Conservation (phyloP, 345 rosid species). For the Aurinia saxatilis region DNA sequence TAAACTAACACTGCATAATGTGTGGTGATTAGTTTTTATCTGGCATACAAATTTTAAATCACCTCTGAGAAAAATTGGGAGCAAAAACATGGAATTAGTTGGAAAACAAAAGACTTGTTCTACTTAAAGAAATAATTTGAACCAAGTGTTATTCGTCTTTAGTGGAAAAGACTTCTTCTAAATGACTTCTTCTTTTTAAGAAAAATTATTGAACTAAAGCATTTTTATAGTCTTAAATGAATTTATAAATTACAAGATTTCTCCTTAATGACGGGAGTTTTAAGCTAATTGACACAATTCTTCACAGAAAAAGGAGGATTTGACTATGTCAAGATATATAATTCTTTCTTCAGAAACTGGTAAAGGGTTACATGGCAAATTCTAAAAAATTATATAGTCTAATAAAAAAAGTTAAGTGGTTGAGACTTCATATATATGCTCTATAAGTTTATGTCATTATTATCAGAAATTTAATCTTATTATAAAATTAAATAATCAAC, state of each 20-base stretch:
- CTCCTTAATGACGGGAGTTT: slow-evolving; percentile 15
- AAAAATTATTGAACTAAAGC: background rate
- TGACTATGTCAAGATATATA: slow-evolving; percentile 17
- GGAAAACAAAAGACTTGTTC: background rate
- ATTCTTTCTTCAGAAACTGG: too few relatives aligned
- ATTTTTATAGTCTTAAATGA: background rate
- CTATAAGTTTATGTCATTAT: too few relatives aligned
- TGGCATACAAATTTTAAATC: background rate
- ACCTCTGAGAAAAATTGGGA: background rate
- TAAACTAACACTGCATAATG: background rate
- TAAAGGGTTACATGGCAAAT: too few relatives aligned
- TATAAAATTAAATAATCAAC: too few relatives aligned
- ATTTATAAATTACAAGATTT: background rate
- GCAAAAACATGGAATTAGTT: background rate
- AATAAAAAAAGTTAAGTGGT: too few relatives aligned
- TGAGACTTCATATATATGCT: too few relatives aligned
- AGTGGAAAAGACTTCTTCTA: background rate
- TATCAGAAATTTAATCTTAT: too few relatives aligned
- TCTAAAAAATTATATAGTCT: too few relatives aligned
- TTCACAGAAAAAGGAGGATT: slow-evolving; percentile 11
- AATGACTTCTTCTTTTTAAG: too few relatives aligned
- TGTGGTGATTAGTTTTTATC: background rate
- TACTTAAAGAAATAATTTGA: background rate
- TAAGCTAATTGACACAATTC: slow-evolving; percentile 6
- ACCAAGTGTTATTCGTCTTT: background rate